Conservation (phyloP, 371 early-diverging fungal species). For the Chytridiales sp. region DNA sequence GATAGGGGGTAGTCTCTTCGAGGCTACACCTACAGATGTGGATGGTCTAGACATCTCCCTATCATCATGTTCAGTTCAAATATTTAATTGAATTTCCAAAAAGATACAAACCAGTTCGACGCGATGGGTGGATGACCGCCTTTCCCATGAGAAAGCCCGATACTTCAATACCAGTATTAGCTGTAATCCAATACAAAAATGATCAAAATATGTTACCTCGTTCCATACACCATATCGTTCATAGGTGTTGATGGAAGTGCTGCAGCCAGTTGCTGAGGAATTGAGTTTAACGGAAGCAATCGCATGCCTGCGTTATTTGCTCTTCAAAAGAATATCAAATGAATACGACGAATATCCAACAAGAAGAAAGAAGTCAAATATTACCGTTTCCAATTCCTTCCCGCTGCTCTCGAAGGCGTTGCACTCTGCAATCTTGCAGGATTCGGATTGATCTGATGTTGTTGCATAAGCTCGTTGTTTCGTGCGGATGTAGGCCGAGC, state of each 20-base stretch:
- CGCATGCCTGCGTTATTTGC: slow-evolving; percentile 32
- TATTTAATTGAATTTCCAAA: slow-evolving; percentile 1
- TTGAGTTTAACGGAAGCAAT: slow-evolving; percentile 26
- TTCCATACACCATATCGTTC: slow-evolving; percentile 37
- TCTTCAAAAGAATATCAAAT: background rate
- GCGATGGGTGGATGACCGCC: no score
- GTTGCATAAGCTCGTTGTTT: slow-evolving; percentile 1
- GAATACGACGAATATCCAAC: background rate
- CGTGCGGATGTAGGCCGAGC: slow-evolving; percentile 22
- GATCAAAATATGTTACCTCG: no score
- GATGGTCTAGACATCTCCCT: slow-evolving; percentile 24
- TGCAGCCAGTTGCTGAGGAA: slow-evolving; percentile 2
- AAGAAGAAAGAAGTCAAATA: background rate
- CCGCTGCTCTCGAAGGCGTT: background rate
- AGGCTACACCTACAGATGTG: slow-evolving; percentile 15
- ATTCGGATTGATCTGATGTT: slow-evolving; percentile 8
- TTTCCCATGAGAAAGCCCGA: no score
- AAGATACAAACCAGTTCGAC: no score
- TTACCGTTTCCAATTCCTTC: slow-evolving; percentile 24
- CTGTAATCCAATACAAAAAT: no score
- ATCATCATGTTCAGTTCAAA: background rate
- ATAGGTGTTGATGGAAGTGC: slow-evolving; percentile 6
- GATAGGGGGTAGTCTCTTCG: slow-evolving; percentile 38
- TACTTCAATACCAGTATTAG: no score
- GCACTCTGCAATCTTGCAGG: slow-evolving; percentile 18